These are phyloP conservation scores for Suillus variegatus DNA, from an alignment of 768 basidiomycete species.

Conservation along the genomic window DNA sequence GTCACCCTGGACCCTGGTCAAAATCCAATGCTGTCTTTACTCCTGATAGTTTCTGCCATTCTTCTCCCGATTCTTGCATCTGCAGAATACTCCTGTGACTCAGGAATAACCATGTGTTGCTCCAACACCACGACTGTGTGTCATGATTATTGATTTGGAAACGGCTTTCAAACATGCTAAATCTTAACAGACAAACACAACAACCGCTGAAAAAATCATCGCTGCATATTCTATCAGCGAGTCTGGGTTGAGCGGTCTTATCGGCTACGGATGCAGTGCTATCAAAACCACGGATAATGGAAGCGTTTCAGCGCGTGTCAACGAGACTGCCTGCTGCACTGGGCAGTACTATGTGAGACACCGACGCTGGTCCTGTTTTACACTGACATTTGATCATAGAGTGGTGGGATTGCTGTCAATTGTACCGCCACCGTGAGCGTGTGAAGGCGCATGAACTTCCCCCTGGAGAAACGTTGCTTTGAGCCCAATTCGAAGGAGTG, in stretches of 20 bases:
- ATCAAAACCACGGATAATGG: not conserved
- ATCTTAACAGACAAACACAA: not conserved
- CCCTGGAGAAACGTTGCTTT: not conserved
- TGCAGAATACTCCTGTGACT: not conserved
- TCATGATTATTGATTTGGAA: not conserved
- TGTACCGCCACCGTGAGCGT: not conserved
- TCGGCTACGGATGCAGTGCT: not conserved
- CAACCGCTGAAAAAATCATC: not conserved
- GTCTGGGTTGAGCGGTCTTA: not conserved
- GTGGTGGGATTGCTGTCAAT: not conserved
- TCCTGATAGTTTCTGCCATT: not conserved
- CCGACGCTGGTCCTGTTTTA: conserved; percentile 9
- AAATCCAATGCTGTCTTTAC: conserved; percentile 2
- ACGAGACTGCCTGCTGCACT: not conserved
- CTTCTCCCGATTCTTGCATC: not conserved
- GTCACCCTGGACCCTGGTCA: not conserved
- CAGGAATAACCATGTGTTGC: not conserved
- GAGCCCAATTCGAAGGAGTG: not conserved
- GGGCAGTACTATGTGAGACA: conserved; percentile 15
- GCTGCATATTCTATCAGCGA: not conserved
- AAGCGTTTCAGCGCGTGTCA: not conserved
- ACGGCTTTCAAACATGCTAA: too few species aligned
- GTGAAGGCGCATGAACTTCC: not conserved
- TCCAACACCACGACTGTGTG: not conserved
- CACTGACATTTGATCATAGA: not conserved